A percentile compares a stretch with the other conserved stretches of the same genome.
Evolutionary conservation across 2,329 filamentous ascomycete genomes (phyloP).

Genomic region (Tricladium varicosporioides): DNA sequence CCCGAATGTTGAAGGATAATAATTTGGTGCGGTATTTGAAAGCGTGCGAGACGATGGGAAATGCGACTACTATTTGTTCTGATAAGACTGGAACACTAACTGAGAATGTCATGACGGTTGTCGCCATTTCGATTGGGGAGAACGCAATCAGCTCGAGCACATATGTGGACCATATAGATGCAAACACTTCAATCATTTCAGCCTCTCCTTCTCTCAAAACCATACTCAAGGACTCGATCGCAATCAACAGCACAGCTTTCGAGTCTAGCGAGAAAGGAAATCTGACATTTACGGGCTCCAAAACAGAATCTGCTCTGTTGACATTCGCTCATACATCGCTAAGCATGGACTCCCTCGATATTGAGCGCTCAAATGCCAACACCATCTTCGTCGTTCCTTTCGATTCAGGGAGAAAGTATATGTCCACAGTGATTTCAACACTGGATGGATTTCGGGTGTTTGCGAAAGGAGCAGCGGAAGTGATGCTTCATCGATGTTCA

Average conservation of each 20-base stretch:
- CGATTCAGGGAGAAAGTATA: no score
- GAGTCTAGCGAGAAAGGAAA: slow-evolving; percentile 62
- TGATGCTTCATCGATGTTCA: no score
- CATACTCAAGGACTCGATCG: slow-evolving; percentile 61
- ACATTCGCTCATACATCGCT: slow-evolving; percentile 64
- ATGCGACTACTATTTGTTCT: slow-evolving; percentile 73
- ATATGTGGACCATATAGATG: no score
- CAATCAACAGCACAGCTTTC: slow-evolving; percentile 68
- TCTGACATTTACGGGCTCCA: slow-evolving; percentile 66
- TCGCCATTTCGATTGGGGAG: no score
- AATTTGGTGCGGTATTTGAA: slow-evolving; percentile 66
- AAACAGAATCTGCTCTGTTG: slow-evolving; percentile 75
- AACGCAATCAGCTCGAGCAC: no score
- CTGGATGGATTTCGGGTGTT: no score
- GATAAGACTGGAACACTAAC: slow-evolving; percentile 79
- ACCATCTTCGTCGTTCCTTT: no score
- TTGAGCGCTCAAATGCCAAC: no score
- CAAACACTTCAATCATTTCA: no score
- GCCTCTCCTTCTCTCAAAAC: slow-evolving; percentile 23
- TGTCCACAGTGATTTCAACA: no score
- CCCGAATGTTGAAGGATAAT: slow-evolving; percentile 66
- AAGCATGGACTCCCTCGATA: no score
- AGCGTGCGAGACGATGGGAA: slow-evolving; percentile 71
- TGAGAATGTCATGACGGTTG: slow-evolving; percentile 74
- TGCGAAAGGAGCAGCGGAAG: no score